Evolutionary conservation across 192 early-diverging fungal genomes (phyloP).

Genomic region (Rhizoclosmatium globosum): DNA sequence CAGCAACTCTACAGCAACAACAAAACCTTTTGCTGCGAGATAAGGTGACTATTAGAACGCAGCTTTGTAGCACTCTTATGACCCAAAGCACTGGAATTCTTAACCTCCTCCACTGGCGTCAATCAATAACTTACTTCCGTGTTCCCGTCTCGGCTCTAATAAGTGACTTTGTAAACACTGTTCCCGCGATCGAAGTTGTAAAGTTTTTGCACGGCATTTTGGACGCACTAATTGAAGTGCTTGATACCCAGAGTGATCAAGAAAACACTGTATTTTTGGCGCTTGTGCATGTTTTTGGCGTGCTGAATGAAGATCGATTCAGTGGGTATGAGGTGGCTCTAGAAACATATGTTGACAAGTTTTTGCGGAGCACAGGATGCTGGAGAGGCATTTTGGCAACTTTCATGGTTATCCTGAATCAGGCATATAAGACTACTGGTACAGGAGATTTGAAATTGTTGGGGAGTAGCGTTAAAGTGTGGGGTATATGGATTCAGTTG

Average conservation of each 20-base stretch:
- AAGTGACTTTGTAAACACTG: conserved; percentile 35
- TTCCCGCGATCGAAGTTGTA: conserved; percentile 73
- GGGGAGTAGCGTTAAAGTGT: conserved; percentile 68
- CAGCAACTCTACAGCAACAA: conserved; percentile 36
- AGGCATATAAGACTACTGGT: conserved; percentile 37
- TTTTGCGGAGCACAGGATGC: conserved; percentile 48
- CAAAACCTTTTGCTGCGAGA: conserved; percentile 51
- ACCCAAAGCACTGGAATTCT: conserved; percentile 71
- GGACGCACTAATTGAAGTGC: conserved; percentile 67
- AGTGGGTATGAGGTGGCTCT: conserved; percentile 63
- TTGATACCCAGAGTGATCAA: conserved; percentile 44
- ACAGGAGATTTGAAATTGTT: conserved; percentile 49
- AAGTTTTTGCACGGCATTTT: conserved; percentile 73
- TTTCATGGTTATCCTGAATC: conserved; percentile 55
- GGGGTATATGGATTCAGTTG: conserved; percentile 56
- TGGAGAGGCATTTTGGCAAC: conserved; percentile 44
- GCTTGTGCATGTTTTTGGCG: conserved; percentile 63
- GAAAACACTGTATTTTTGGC: conserved; percentile 55
- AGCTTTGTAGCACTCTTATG: conserved; percentile 69
- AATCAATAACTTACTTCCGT: conserved; percentile 39
- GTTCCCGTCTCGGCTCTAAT: conserved; percentile 48
- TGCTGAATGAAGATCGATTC: conserved; percentile 70
- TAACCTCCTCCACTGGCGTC: conserved; percentile 73
- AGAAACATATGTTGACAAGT: conserved; percentile 67
- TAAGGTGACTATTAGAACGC: conserved; percentile 59